Evolutionary conservation across 208 protist genomes (phyloP).

Genomic region (Leishmania major): DNA sequence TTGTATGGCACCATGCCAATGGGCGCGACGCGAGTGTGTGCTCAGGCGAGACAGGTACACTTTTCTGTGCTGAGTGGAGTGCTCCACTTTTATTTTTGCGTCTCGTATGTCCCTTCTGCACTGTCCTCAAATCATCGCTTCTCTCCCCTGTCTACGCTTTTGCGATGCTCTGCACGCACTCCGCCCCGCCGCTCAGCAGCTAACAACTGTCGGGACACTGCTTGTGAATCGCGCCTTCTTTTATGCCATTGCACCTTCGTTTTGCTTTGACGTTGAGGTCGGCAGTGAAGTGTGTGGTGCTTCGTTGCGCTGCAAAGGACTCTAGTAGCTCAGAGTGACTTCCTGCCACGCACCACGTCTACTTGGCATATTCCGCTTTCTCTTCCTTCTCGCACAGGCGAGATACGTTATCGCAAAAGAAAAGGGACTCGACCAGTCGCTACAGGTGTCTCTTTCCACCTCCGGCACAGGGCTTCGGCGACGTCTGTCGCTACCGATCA

Average conservation of each 20-base stretch:
- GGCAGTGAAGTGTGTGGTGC: not conserved
- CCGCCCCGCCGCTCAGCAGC: not conserved
- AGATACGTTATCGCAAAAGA: not conserved
- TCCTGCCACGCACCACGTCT: not conserved
- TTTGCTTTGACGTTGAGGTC: not conserved
- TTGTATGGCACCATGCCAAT: not conserved
- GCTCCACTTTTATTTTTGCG: not conserved
- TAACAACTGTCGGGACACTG: not conserved
- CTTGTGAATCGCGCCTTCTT: not conserved
- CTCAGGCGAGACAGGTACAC: not conserved
- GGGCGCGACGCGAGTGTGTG: not conserved
- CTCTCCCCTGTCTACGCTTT: not conserved
- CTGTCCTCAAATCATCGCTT: not conserved
- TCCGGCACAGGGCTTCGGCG: not conserved
- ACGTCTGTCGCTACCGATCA: not conserved
- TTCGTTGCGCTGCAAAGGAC: not conserved
- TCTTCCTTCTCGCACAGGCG: not conserved
- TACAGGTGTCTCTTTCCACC: not conserved
- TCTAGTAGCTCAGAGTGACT: not conserved
- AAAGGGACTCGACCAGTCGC: not conserved
- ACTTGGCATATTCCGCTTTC: not conserved
- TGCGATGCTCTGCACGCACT: not conserved
- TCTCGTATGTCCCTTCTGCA: not conserved
- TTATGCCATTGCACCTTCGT: not conserved
- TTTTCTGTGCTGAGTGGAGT: not conserved